Percentiles rank a stretch among this genome's conserved stretches.
phyloP scores from a whole-genome alignment of 2,329 filamentous ascomycete genomes.

The Trichocomaceae sp. region DNA sequence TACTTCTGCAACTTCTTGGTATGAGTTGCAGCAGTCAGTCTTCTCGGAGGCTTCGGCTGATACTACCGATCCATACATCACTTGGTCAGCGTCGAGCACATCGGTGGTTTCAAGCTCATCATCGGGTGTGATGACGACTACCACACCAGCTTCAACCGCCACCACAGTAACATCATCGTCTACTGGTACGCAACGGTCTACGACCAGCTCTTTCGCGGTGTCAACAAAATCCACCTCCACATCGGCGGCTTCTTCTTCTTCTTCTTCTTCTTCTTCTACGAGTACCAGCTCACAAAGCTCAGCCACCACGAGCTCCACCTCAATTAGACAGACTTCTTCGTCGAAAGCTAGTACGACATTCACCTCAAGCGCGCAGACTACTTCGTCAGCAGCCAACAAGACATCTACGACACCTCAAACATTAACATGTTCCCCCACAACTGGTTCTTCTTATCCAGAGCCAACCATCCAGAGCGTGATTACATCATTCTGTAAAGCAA shows the following conservation, averaged over 20 bases:
- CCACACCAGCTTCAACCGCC: neutral
- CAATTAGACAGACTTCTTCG: neutral
- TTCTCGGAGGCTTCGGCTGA: neutral
- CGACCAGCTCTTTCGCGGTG: no score
- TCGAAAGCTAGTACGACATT: no score
- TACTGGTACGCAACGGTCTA: no score
- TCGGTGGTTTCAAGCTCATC: neutral
- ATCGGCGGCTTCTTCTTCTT: no score
- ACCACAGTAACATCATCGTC: no score
- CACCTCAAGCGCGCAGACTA: no score
- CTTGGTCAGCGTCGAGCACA: neutral
- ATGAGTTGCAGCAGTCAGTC: neutral
- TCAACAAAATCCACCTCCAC: no score
- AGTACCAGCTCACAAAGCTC: neutral
- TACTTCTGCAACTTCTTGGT: neutral
- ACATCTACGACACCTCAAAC: neutral
- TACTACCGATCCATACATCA: neutral
- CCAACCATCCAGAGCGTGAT: neutral
- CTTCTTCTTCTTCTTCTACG: no score
- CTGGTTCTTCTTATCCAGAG: neutral
- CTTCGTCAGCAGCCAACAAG: neutral
- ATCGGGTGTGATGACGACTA: neutral
- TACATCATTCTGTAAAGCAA: neutral
- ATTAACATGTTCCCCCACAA: neutral
- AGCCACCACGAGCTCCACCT: neutral